A percentile compares a stretch with the other conserved stretches of the same genome.
These are phyloP conservation scores for Jamesozyma piceae DNA, from an alignment of 805 yeast genomes.

Conservation along the genomic window DNA sequence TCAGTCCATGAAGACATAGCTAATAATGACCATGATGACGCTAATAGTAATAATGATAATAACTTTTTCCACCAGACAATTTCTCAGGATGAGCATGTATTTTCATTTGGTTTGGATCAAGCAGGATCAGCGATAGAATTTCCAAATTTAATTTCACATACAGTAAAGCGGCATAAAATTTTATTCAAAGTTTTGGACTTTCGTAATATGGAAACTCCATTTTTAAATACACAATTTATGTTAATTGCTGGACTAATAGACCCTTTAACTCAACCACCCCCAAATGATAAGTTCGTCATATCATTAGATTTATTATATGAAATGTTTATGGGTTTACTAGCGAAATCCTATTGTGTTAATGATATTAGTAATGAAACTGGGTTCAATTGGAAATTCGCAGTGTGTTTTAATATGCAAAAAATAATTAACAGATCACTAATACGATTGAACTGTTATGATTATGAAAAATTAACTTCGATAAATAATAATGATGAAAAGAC, in stretches of 20 bases:
- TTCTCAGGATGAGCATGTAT: constrained; percentile 1
- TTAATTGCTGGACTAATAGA: constrained; percentile 39
- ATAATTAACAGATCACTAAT: constrained; percentile 17
- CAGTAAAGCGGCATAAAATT: constrained; percentile 19
- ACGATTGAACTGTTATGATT: constrained; percentile 22
- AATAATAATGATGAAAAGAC: constrained; percentile 7
- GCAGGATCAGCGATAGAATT: constrained; percentile 14
- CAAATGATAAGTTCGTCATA: constrained; percentile 42
- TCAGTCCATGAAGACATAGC: not conserved
- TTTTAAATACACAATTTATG: constrained; percentile 17
- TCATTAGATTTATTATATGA: constrained; percentile 51
- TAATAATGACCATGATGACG: not conserved
- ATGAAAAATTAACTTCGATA: constrained; percentile 14
- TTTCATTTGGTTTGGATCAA: constrained; percentile 15
- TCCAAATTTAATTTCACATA: constrained; percentile 17
- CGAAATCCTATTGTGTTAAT: constrained; percentile 13
- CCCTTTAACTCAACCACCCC: constrained; percentile 63
- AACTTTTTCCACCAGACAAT: not conserved
- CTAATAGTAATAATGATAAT: not conserved
- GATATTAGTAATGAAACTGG: constrained; percentile 5
- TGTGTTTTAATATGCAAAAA: constrained; percentile 25
- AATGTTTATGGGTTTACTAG: constrained; percentile 38
- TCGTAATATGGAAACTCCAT: constrained; percentile 12
- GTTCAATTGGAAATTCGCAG: constrained; percentile 20
- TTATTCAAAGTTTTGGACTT: constrained; percentile 14